Evolutionary conservation across 202 grass and related monocot genomes (phyloP), one percentile per base, ranked within the genome.

Genomic region (Setaria viridis): DNA sequence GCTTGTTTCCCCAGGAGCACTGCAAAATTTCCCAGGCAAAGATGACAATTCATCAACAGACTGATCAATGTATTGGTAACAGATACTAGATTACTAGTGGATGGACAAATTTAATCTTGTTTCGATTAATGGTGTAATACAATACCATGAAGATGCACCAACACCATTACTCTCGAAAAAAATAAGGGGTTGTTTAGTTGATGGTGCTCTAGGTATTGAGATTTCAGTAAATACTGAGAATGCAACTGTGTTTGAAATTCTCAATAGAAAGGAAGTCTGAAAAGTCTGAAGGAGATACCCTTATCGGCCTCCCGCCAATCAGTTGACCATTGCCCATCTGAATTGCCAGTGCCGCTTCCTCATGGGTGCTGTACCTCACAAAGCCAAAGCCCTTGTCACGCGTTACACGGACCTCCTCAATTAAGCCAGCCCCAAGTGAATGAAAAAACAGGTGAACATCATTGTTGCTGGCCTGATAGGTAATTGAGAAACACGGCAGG

Each of bases 1-100:
- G 93, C 56, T 98, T 98, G 91, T 91, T 98, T 67, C 95, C 95
- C 95, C 95, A 98, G 11, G 95, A 98, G 82, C 95, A 98, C 95
- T 98, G 82, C 74, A 80, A 59, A 67, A 70, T 47, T 37, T 72
- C 63, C 16, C 12, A 45, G 78, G 39, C 42, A 45, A n/a, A 62
- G 21, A 80, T 17, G 11, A 35, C 10, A 55, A 84, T 20, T 74
- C 19, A 83, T 46, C 67, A 54, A 70, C 29, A 77, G 29, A 4
- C 4, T 19, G 33, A 81, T 11, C 50, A 29, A 30, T 56, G 9
- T 16, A 17, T 16, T 39, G 41, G 30, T 5, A 41, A 41, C 5
- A 41, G 39, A 41, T 41, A 41, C 5, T 2, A 50, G 12, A 8
- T 35, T 56, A 2, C 53, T 56, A 7, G 17, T 20, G 17, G 53